phyloP scores from a whole-genome alignment of 2,329 filamentous ascomycete genomes.

The Fusarium chlamydosporum region DNA sequence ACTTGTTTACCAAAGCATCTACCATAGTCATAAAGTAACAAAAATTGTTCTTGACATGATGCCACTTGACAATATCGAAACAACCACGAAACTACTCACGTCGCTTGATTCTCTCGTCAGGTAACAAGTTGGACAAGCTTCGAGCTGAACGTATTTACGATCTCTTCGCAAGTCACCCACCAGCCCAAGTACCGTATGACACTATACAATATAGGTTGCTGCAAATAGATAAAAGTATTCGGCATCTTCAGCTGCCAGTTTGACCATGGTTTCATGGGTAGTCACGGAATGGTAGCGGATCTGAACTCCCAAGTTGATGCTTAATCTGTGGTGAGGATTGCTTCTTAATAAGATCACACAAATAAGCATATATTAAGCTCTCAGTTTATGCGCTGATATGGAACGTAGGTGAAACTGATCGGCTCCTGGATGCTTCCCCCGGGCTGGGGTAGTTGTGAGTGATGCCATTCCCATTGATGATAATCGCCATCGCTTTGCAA shows the following conservation, averaged over 20 bases:
- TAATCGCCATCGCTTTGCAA: not conserved
- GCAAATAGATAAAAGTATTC: not conserved
- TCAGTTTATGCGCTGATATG: not conserved
- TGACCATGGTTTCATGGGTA: conserved; percentile 10
- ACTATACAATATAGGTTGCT: not conserved
- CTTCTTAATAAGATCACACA: not conserved
- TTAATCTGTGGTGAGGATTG: not conserved
- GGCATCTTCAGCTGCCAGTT: conserved; percentile 5
- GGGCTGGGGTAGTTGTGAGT: not conserved
- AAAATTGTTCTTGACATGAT: not conserved
- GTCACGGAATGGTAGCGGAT: not conserved
- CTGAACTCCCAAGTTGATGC: not conserved
- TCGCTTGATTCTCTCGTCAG: not conserved
- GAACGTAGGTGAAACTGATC: not conserved
- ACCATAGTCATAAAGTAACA: too few species aligned
- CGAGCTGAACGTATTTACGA: not conserved
- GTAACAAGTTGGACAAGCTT: too few species aligned
- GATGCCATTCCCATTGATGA: conserved; percentile 3
- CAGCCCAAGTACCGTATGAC: not conserved
- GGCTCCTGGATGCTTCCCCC: not conserved
- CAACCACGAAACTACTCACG: not conserved
- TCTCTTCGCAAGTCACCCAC: not conserved
- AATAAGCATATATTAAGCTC: conserved; percentile 7
- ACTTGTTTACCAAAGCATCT: too few species aligned
- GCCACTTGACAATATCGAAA: not conserved